Percentiles rank a stretch among this genome's conserved stretches.
Evolutionary conservation across 2,329 filamentous ascomycete genomes (phyloP).

Genomic region (Cordyceps fumosorosea): DNA sequence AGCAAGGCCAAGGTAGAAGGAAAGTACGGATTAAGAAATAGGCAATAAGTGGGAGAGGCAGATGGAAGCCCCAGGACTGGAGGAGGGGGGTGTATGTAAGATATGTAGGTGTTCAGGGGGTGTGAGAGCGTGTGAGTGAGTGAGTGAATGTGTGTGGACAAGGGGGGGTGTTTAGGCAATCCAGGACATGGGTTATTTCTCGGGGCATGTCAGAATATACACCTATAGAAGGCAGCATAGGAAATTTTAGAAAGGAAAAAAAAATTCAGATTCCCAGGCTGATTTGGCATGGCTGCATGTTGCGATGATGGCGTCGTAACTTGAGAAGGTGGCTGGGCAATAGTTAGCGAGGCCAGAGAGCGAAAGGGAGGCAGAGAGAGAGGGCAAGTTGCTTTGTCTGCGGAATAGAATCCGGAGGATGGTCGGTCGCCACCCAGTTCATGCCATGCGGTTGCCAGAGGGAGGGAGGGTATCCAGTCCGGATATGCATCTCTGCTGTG

Average conservation of each 20-base stretch:
- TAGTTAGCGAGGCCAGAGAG: neutral
- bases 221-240: neutral
- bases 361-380: neutral
- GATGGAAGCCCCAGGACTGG: neutral
- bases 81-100: neutral
- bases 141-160: neutral
- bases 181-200: neutral
- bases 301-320: neutral
- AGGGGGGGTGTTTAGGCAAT: neutral
- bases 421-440: neutral
- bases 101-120: neutral
- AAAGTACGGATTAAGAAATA: neutral
- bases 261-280: neutral
- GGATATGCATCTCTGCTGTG: constrained; percentile 6
- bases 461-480: neutral
- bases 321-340: neutral
- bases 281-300: neutral
- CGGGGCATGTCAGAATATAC: neutral
- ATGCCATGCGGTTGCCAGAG: neutral
- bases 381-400: constrained; percentile 5
- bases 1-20: neutral
- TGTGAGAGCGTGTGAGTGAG: neutral
- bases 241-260: neutral
- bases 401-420: constrained; percentile 9
- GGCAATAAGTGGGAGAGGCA: constrained; percentile 7